Base-by-base conservation (phyloP, 176 grass and related monocot species). In the Avena atlantica region DNA sequence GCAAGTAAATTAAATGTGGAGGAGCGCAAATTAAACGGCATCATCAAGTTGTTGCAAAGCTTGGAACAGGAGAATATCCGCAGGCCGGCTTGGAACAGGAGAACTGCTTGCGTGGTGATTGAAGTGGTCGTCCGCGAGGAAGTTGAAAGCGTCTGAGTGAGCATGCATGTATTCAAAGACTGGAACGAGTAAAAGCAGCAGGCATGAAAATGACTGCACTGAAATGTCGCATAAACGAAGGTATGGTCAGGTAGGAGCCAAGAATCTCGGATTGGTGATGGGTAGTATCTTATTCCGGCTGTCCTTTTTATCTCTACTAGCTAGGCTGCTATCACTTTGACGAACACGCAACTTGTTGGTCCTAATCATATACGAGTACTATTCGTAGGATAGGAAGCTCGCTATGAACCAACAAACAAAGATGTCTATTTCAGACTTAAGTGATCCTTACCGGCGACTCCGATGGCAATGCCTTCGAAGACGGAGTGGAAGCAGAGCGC, bases 401-500 rank as follows among this genome's bases (percentile, higher is more conserved):
- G 44, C 66, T 23, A 84, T 73, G 55, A 85, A 74, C 23, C 3
- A 56, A 36, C 15, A 15, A 56, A 36, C 15, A 15, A 66, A 31
- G 31, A n/a, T 47, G 29, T 27, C 58, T n/a, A 12, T 21, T 19
- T 57, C 51, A 70, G 16, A 21, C 9, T 64, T 14, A 63, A 25
- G 25, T 71, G 10, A 49, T 79, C 24, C 17, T 68, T 88, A 98
- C 94, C 90, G 12, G 96, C 88, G 75, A 98, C 87, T 49, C 96
- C 96, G 58, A 98, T 96, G 86, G 96, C 96, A 45, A 98, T 94
- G 76, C 96, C 96, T 80, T 98, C 96, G 78, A 98, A 98, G 82
- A 98, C 93, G 48, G 96, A 98, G 82, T 98, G 96, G 85, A 98
- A 98, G 63, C 96, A 98, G 85, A 98, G 87, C 24, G 93, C 96